Percentiles rank a stretch among this genome's conserved stretches.
Conservation (phyloP, 768 basidiomycete genomes). For the Tylopilus subfusipes region DNA sequence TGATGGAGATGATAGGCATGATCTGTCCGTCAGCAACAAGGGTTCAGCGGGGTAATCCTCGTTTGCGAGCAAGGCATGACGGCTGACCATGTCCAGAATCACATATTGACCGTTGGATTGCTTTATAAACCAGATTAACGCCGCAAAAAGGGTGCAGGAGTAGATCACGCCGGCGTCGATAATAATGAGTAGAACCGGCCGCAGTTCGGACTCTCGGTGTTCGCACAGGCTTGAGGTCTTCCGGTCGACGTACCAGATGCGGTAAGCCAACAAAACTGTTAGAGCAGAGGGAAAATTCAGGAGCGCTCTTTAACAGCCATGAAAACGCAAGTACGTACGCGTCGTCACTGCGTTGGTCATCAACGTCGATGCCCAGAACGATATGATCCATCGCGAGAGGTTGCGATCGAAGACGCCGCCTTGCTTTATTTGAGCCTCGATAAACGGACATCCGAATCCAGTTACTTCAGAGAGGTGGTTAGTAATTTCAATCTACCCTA, state of each 20-base stretch:
- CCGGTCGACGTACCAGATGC: constrained; percentile 31
- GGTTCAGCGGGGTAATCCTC: neutral
- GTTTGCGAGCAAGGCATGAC: neutral
- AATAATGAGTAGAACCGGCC: constrained; percentile 27
- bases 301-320: neutral
- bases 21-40: constrained; percentile 20
- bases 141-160: constrained; percentile 33
- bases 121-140: constrained; percentile 29
- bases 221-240: constrained; percentile 15
- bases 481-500: neutral
- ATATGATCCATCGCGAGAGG: constrained; percentile 33
- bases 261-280: constrained; percentile 28
- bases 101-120: constrained; percentile 34
- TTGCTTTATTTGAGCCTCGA: constrained; percentile 6
- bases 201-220: constrained; percentile 6
- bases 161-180: constrained; percentile 39
- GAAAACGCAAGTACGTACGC: constrained; percentile 12
- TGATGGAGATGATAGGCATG: constrained; percentile 40
- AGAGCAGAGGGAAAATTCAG: neutral
- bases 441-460: constrained; percentile 16
- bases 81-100: constrained; percentile 35
- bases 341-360: constrained; percentile 33
- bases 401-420: constrained; percentile 25
- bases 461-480: constrained; percentile 12
- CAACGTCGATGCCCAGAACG: constrained; percentile 33